phyloP scores from a whole-genome alignment of 805 yeast species.

The Myxozyma geophila region DNA sequence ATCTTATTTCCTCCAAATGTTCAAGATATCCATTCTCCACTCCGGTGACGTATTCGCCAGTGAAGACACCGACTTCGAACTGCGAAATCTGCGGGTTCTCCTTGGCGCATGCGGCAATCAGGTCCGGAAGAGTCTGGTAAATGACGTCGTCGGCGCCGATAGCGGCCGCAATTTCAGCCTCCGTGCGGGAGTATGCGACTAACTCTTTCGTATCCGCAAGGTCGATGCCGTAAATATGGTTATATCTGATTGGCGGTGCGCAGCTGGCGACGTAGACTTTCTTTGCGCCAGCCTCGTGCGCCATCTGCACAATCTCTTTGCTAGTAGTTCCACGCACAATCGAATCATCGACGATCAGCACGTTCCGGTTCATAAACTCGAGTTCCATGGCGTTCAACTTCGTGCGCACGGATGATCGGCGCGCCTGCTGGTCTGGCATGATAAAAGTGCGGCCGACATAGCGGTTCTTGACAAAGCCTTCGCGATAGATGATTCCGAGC shows the following conservation, averaged over 20 bases:
- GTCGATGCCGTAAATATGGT: constrained; percentile 97
- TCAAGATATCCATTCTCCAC: constrained; percentile 79
- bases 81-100: constrained; percentile 51
- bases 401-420: constrained; percentile 90
- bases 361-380: constrained; percentile 84
- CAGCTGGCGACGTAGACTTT: constrained; percentile 96
- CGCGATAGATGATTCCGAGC: constrained; percentile 83
- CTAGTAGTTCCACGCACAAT: constrained; percentile 98
- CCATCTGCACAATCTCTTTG: constrained; percentile 95
- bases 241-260: constrained; percentile 95
- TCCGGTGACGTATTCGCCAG: constrained; percentile 94
- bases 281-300: constrained; percentile 96
- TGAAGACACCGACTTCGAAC: constrained; percentile 96
- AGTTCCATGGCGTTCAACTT: constrained; percentile 95
- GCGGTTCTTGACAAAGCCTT: constrained; percentile 95
- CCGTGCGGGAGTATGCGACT: constrained; percentile 81
- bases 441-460: constrained; percentile 97
- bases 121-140: constrained; percentile 83
- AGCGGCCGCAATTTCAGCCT: constrained; percentile 71
- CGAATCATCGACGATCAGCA: constrained; percentile 92
- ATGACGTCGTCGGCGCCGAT: constrained; percentile 92
- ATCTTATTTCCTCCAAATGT: constrained; percentile 82
- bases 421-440: constrained; percentile 96
- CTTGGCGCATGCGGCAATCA: constrained; percentile 71
- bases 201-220: constrained; percentile 92